A percentile compares a stretch with the other conserved stretches of the same genome.
These are phyloP conservation scores for Pleurotus eryngii DNA, from an alignment of 768 basidiomycete genomes.

Conservation along the genomic window DNA sequence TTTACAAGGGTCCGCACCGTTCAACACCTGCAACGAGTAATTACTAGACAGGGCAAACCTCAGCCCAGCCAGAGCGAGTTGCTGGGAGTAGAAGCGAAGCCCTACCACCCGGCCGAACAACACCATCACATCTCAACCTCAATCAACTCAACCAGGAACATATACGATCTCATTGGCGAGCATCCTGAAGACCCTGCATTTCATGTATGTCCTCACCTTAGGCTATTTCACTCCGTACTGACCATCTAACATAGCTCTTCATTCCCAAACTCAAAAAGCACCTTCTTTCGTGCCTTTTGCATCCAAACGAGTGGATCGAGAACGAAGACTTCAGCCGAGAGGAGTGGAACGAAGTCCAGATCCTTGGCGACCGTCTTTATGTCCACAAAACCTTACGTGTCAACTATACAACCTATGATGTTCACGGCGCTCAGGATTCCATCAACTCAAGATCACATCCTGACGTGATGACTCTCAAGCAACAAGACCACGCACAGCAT, in stretches of 20 bases:
- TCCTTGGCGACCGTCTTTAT: conserved; percentile 22
- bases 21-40: too few relatives aligned
- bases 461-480: conserved; percentile 20
- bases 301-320: conserved; percentile 10
- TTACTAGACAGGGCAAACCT: too few relatives aligned
- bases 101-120: too few relatives aligned
- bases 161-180: too few relatives aligned
- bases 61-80: too few relatives aligned
- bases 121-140: too few relatives aligned
- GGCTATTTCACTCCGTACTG: too few relatives aligned
- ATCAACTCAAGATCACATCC: conserved; percentile 24
- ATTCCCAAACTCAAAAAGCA: conserved; percentile 16
- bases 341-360: neutral
- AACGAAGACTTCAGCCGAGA: conserved; percentile 8
- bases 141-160: too few relatives aligned
- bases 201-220: too few relatives aligned
- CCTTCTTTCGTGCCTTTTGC: conserved; percentile 10
- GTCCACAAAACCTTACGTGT: conserved; percentile 19
- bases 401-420: conserved; percentile 28
- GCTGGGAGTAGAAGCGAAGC: too few relatives aligned
- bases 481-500: conserved; percentile 8
- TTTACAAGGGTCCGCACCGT: too few relatives aligned
- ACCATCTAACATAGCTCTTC: conserved; percentile 15
- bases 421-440: conserved; percentile 26
- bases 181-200: too few relatives aligned